Evolutionary conservation across 768 basidiomycete species (phyloP), one percentile per base, ranked within the genome.

Genomic region (Lanmaoa rubissima): DNA sequence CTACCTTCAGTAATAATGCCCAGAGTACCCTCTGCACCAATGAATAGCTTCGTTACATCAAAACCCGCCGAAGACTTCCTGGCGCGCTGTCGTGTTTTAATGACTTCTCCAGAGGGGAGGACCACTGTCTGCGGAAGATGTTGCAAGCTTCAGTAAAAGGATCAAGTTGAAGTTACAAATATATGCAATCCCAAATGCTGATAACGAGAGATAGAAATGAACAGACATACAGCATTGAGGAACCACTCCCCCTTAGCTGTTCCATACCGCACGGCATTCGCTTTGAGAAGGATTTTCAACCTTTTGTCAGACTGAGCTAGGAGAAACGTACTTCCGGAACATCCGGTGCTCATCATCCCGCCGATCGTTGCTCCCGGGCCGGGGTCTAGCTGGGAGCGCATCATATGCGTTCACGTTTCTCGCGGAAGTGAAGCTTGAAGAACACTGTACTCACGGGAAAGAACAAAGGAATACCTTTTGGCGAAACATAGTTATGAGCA

Each of bases 241-340:
- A 95, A 92, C 93, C 92, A 94, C 73, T 94, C 92, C 0, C 78
- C 90, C 67, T 88, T 92, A 0, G 92, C 92, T 8, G 92, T 95
- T 11, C 92, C 94, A 66, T 94, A 95, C 24, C 91, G 76, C 1
- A 91, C 90, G 2, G 90, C 88, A 61, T 90, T 91, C 0, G 89
- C 89, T 68, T 61, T n/a, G 9, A 47, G 21, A 53, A 50, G 12
- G 8, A 38, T 51, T 1, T 28, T 54, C 34, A 51, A 44, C n/a
- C 5, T 83, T 34, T 39, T 9, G 13, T 46, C n/a, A 44, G 19
- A 31, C 24, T 19, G 6, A 34, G 14, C 11, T 6, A 50, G 14
- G 19, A 44, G 14, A 62, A 19, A 73, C 75, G 69, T 74, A 81
- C 92, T 93, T 56, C 92, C 92, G 5, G 87, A 89, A 63, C 92